Evolutionary conservation across 2,329 filamentous ascomycete genomes (phyloP).

Genomic region (Trichoderma citrinoviride): DNA sequence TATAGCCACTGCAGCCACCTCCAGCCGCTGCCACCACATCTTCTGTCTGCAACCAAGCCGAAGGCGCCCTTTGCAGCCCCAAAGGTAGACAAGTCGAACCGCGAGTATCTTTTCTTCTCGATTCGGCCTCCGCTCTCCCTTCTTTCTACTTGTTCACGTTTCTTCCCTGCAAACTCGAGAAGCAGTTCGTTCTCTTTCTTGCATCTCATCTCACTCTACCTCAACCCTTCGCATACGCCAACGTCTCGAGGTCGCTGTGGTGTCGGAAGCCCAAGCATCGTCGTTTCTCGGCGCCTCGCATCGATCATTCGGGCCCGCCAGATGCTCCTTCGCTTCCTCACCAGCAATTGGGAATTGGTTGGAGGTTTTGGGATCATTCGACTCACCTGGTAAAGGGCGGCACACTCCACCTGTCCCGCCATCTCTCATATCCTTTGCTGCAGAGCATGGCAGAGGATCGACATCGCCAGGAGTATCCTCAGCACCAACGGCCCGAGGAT

Average conservation of each 20-base stretch:
- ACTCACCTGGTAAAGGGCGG: slow-evolving; percentile 20
- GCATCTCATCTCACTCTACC: not conserved
- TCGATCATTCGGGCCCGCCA: slow-evolving; percentile 3
- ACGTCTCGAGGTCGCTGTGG: not conserved
- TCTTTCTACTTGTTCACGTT: not conserved
- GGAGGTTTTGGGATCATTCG: slow-evolving; percentile 22
- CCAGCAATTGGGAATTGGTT: slow-evolving; percentile 13
- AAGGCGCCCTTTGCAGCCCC: not conserved
- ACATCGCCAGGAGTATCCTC: slow-evolving; percentile 39
- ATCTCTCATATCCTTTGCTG: slow-evolving; percentile 16
- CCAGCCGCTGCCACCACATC: slow-evolving; percentile 1
- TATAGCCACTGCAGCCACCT: slow-evolving; percentile 19
- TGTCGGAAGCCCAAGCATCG: not conserved
- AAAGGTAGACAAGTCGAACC: not conserved
- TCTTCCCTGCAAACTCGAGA: not conserved
- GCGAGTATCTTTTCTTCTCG: not conserved
- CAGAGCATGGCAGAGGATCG: slow-evolving; percentile 43
- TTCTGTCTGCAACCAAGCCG: not conserved
- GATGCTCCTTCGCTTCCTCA: slow-evolving; percentile 19
- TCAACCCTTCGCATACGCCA: not conserved
- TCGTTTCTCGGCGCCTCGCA: not conserved
- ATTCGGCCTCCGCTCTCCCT: not conserved
- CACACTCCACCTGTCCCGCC: slow-evolving; percentile 17
- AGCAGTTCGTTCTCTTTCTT: not conserved
- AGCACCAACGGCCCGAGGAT: slow-evolving; percentile 39